Evolutionary conservation across 331 rosid species (phyloP).

Genomic region (Quercus lobata): DNA sequence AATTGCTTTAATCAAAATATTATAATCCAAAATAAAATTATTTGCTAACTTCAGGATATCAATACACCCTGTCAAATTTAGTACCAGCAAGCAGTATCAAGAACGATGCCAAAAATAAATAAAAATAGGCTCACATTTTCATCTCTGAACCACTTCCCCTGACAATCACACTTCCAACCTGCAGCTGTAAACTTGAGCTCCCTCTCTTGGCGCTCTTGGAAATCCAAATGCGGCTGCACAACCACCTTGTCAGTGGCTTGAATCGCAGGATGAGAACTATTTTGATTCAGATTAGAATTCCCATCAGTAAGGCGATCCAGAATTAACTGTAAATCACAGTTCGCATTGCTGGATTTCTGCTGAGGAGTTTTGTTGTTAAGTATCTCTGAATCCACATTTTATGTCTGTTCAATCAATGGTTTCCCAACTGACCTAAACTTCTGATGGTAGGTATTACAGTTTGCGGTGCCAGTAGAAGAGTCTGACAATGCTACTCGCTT

Average conservation of each 20-base stretch:
- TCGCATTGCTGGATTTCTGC: slow-evolving; percentile 11
- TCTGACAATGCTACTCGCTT: slow-evolving; percentile 26
- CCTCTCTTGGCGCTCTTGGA: slow-evolving; percentile 28
- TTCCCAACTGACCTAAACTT: slow-evolving; percentile 7
- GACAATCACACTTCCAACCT: slow-evolving; percentile 44
- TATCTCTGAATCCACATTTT: slow-evolving; percentile 18
- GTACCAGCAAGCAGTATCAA: neutral
- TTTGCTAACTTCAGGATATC: neutral
- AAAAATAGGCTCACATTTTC: slow-evolving; percentile 32
- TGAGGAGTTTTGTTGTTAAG: neutral
- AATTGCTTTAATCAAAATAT: no score
- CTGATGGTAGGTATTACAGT: slow-evolving; percentile 15
- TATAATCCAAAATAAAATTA: no score
- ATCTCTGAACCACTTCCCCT: slow-evolving; percentile 41
- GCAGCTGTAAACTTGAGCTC: slow-evolving; percentile 43
- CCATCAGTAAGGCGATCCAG: slow-evolving; percentile 4
- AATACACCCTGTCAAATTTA: neutral
- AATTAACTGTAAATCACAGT: neutral
- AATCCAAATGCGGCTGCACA: slow-evolving; percentile 21
- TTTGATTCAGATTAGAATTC: neutral
- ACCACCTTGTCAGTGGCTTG: slow-evolving; percentile 8
- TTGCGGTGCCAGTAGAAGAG: slow-evolving; percentile 18
- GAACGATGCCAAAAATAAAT: neutral
- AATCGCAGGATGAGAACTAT: neutral
- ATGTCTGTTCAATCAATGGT: slow-evolving; percentile 25